Evolutionary conservation across 2,329 filamentous ascomycete genomes (phyloP).

Genomic region (Verticillium longisporum): DNA sequence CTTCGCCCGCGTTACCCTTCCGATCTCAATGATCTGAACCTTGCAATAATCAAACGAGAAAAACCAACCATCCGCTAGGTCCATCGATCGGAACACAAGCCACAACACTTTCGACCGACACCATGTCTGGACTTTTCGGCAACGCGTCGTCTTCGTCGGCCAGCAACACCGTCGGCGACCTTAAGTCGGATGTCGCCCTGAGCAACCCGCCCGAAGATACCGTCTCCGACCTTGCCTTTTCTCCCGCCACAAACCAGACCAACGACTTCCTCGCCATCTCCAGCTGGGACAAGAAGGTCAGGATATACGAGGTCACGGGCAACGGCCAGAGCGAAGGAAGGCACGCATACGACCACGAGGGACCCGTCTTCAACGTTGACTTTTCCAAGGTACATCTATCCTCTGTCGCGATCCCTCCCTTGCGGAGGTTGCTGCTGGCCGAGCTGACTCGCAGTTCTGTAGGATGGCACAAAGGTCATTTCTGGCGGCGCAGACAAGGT

Average conservation of each 20-base stretch:
- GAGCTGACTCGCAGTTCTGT: constrained; percentile 9
- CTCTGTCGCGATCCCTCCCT: neutral
- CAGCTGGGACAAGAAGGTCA: constrained; percentile 97
- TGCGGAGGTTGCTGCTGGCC: constrained; percentile 1
- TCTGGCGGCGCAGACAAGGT: constrained; percentile 88
- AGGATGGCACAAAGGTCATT: constrained; percentile 88
- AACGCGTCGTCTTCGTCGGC: constrained; percentile 41
- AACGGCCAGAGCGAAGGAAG: constrained; percentile 78
- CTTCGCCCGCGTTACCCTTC: too few species aligned
- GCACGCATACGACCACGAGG: constrained; percentile 79
- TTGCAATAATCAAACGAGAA: too few species aligned
- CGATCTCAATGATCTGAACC: too few species aligned
- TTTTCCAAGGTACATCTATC: constrained; percentile 73
- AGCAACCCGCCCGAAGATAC: constrained; percentile 77
- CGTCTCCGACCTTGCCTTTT: constrained; percentile 83
- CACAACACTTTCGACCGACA: constrained; percentile 10
- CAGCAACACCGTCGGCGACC: constrained; percentile 77
- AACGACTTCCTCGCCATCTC: constrained; percentile 80
- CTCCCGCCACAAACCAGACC: constrained; percentile 47
- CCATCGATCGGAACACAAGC: neutral
- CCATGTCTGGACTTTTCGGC: constrained; percentile 61
- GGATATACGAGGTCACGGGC: constrained; percentile 84
- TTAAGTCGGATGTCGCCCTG: constrained; percentile 81
- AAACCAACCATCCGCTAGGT: neutral
- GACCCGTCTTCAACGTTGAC: constrained; percentile 74